Evolutionary conservation across 192 early-diverging fungal genomes (phyloP).

Genomic region (Thoreauomyces humboldtii): DNA sequence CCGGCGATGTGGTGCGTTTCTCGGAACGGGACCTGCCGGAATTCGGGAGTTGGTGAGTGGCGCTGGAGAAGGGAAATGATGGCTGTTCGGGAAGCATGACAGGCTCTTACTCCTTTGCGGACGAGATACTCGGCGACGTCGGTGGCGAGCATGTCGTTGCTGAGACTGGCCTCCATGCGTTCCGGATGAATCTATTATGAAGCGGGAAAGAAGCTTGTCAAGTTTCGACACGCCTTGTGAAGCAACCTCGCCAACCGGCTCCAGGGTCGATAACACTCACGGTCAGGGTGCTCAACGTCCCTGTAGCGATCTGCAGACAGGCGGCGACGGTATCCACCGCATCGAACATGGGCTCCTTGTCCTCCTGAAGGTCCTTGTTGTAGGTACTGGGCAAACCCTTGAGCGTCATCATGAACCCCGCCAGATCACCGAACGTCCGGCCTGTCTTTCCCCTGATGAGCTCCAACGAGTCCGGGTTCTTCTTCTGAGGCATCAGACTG

Average conservation of each 20-base stretch:
- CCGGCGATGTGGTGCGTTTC: slow-evolving; percentile 99
- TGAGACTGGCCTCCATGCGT: slow-evolving; percentile 79
- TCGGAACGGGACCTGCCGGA: slow-evolving; percentile 87
- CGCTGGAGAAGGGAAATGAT: no score
- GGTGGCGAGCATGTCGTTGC: slow-evolving; percentile 94
- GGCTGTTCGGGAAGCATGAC: not conserved
- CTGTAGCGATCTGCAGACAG: slow-evolving; percentile 88
- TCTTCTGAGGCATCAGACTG: slow-evolving; percentile 99
- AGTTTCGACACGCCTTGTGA: no score
- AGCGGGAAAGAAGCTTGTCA: no score
- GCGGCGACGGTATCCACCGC: slow-evolving; percentile 85
- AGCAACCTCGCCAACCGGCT: no score
- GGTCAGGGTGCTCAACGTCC: slow-evolving; percentile 86
- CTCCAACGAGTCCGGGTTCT: slow-evolving; percentile 97
- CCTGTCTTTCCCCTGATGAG: slow-evolving; percentile 95
- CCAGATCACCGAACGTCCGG: slow-evolving; percentile 91
- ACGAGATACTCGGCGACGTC: slow-evolving; percentile 98
- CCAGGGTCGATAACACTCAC: no score
- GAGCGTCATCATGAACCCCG: slow-evolving; percentile 97
- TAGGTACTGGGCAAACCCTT: slow-evolving; percentile 97
- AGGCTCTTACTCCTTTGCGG: slow-evolving; percentile 77
- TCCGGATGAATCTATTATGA: slow-evolving; percentile 77
- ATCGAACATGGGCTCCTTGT: slow-evolving; percentile 99
- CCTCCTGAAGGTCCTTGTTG: slow-evolving; percentile 99
- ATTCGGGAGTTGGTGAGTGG: not conserved